Evolutionary conservation across 768 basidiomycete species (phyloP).

Genomic region (Suillus brevipes): DNA sequence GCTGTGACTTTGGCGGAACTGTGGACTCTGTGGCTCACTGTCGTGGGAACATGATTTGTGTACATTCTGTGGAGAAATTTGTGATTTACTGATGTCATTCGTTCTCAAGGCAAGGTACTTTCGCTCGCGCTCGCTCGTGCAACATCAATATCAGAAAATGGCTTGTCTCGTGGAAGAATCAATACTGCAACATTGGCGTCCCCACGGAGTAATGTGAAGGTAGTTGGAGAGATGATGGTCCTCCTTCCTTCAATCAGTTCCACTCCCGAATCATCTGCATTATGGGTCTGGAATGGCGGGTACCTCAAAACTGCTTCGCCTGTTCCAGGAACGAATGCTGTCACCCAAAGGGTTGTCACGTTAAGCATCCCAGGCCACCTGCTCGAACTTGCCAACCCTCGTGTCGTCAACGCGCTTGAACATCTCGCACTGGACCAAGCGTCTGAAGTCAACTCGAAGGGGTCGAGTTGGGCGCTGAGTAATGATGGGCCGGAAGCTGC

Average conservation of each 20-base stretch:
- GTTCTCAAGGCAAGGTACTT: too few species aligned
- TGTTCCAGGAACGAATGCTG: conserved; percentile 1
- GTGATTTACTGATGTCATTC: too few species aligned
- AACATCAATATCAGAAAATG: too few species aligned
- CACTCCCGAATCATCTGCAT: neutral
- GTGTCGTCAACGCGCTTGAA: neutral
- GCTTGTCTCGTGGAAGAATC: too few species aligned
- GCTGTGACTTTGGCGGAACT: too few species aligned
- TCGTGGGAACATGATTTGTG: too few species aligned
- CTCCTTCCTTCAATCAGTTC: conserved; percentile 1
- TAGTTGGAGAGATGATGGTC: neutral
- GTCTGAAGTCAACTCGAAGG: neutral
- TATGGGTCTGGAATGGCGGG: conserved; percentile 6
- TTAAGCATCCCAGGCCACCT: conserved; percentile 1
- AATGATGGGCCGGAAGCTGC: neutral
- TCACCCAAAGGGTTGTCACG: neutral
- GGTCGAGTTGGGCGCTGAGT: neutral
- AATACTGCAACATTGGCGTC: neutral
- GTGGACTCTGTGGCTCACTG: too few species aligned
- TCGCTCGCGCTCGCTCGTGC: too few species aligned
- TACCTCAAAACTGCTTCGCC: neutral
- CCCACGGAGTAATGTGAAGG: neutral
- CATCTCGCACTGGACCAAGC: neutral
- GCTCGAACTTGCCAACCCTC: neutral
- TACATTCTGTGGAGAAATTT: too few species aligned